Percentiles rank a stretch among this genome's conserved stretches.
phyloP scores from a whole-genome alignment of 208 protist species.

The Acanthamoeba quina region DNA sequence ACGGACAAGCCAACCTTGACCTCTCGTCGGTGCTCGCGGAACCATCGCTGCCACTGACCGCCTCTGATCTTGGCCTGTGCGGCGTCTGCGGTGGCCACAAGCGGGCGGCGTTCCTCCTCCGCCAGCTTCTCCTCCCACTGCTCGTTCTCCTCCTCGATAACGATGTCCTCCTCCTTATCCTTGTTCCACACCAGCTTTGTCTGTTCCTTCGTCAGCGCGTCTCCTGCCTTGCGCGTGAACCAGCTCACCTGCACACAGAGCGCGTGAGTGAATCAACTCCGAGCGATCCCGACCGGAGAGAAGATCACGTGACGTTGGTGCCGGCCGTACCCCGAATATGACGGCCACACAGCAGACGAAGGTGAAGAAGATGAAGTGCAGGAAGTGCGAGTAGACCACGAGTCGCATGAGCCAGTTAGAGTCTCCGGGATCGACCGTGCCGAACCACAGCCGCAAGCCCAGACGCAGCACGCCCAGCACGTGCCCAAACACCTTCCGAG shows the following conservation, averaged over 20 bases:
- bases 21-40: not conserved
- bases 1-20: constrained; percentile 44
- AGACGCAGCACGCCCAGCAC: constrained; percentile 26
- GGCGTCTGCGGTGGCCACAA: not conserved
- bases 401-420: constrained; percentile 6
- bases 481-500: constrained; percentile 7
- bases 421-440: not conserved
- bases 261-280: no score
- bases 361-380: constrained; percentile 65
- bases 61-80: not conserved
- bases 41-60: not conserved
- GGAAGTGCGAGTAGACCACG: constrained; percentile 50
- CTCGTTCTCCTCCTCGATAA: constrained; percentile 53
- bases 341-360: constrained; percentile 53
- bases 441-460: constrained; percentile 19
- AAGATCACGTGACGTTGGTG: not conserved
- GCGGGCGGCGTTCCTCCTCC: not conserved
- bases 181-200: constrained; percentile 11
- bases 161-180: constrained; percentile 12
- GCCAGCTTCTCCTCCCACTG: constrained; percentile 31
- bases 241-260: constrained; percentile 13
- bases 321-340: not conserved
- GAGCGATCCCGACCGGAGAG: no score
- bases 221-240: not conserved
- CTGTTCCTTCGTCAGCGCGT: constrained; percentile 26